Base-by-base conservation (phyloP, 306 rosid species). In the Sesbania bispinosa region DNA sequence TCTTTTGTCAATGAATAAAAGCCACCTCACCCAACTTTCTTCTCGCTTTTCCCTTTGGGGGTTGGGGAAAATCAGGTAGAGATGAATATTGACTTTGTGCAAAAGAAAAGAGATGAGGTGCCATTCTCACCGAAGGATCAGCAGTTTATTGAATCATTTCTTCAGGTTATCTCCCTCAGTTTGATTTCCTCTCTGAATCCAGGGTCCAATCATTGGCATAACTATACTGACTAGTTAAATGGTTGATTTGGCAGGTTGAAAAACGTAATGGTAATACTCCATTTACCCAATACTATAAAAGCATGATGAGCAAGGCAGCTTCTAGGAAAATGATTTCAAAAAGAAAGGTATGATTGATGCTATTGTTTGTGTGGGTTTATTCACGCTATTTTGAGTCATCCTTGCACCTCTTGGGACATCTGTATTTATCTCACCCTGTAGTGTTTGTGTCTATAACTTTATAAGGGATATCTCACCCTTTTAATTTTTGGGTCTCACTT, bases 91-190 rank as follows among this genome's bases (percentile, higher is more conserved):
- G 86, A 83, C 65, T 89, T 85, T 48, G 86, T 94, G 77, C 80
- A 67, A 83, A 94, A 81, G 84, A 94, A 81, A 81, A 85, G 99
- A 83, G 90, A 91, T 30, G 96, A 91, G 47, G 87, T 53, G 70
- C 67, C 94, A 46, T 94, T 91, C 85, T 91, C 96, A 36, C 99
- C 99, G 0, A 89, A 83, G 42, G 97, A 94, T 81, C 90, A 79
- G 61, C 91, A 83, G 80, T 82, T 85, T 32, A 88, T 83, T 18
- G 97, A 86, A 74, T 62, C 78, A 42, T 91, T 94, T 86, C 96
- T 91, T 87, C 95, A 85, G 97, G 98, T 94, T 55, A 79, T 70
- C 67, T 54, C 18, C 47, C 59, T 29, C 55, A 19, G 5, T 62
- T 64, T 62, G 18, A 32, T 59, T 21, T 7, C 5, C 21, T 51